Evolutionary conservation across 768 basidiomycete genomes (phyloP).

Genomic region (Lactarius trivialis): DNA sequence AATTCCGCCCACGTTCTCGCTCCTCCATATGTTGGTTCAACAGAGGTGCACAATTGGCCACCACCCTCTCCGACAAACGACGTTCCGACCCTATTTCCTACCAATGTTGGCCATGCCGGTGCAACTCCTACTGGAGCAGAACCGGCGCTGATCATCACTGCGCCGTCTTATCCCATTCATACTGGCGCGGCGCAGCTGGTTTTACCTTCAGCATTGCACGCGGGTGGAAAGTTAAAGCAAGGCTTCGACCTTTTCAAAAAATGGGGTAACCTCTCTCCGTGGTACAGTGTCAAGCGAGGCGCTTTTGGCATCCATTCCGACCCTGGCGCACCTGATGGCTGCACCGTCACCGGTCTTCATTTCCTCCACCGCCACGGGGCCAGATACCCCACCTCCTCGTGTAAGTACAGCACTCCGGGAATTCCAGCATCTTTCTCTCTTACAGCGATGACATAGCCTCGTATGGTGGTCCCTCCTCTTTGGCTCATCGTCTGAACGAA

Average conservation of each 20-base stretch:
- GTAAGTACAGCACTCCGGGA: constrained; percentile 34
- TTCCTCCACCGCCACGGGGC: constrained; percentile 81
- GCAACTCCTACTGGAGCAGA: constrained; percentile 77
- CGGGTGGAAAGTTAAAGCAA: constrained; percentile 23
- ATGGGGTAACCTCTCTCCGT: constrained; percentile 84
- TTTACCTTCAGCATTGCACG: constrained; percentile 35
- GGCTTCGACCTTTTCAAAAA: constrained; percentile 63
- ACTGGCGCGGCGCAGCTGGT: constrained; percentile 62
- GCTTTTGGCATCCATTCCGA: constrained; percentile 69
- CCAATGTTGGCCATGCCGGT: constrained; percentile 70
- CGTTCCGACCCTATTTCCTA: constrained; percentile 67
- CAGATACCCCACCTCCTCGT: constrained; percentile 54
- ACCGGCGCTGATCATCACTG: constrained; percentile 63
- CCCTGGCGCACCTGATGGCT: constrained; percentile 63
- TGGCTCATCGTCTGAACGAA: constrained; percentile 50
- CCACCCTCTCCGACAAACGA: constrained; percentile 68
- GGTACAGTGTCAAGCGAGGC: constrained; percentile 65
- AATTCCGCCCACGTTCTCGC: constrained; percentile 34
- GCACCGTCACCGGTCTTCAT: constrained; percentile 67
- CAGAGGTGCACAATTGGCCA: constrained; percentile 61
- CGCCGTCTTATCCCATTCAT: constrained; percentile 73
- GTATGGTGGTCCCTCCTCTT: constrained; percentile 57
- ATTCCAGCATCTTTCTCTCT: constrained; percentile 5
- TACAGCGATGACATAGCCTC: constrained; percentile 33
- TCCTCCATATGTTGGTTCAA: constrained; percentile 66